phyloP scores from a whole-genome alignment of 768 basidiomycete genomes.

The Termitomyces sp. region DNA sequence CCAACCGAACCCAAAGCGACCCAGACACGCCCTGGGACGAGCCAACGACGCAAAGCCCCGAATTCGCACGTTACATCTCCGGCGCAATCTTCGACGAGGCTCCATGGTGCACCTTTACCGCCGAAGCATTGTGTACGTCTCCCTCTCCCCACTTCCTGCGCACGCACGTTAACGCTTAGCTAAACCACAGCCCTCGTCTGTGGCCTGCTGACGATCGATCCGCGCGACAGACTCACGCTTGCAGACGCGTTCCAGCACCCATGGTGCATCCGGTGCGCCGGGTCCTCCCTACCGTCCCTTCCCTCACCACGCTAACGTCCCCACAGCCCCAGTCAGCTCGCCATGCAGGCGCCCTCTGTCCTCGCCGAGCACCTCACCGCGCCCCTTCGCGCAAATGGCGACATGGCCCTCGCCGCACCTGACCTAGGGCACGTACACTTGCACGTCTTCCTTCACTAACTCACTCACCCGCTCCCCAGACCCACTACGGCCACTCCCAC shows the following conservation, averaged over 20 bases:
- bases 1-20: neutral
- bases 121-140: constrained; percentile 58
- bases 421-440: constrained; percentile 23
- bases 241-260: constrained; percentile 45
- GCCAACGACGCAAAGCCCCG: constrained; percentile 72
- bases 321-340: constrained; percentile 65
- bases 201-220: constrained; percentile 69
- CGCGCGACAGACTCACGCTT: constrained; percentile 62
- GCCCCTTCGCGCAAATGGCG: constrained; percentile 63
- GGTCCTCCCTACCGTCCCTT: neutral
- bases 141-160: neutral
- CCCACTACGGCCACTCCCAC: neutral
- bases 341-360: constrained; percentile 39
- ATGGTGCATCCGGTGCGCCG: constrained; percentile 64
- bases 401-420: constrained; percentile 69
- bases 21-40: constrained; percentile 98
- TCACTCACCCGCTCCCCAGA: neutral
- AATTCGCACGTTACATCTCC: constrained; percentile 70
- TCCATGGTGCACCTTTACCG: constrained; percentile 74
- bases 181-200: neutral
- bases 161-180: neutral
- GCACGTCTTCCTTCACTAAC: too few species aligned
- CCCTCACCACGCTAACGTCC: neutral
- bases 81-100: constrained; percentile 68
- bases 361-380: constrained; percentile 72